Conservation (phyloP, 345 rosid species). For the Gossypium arboreum region DNA sequence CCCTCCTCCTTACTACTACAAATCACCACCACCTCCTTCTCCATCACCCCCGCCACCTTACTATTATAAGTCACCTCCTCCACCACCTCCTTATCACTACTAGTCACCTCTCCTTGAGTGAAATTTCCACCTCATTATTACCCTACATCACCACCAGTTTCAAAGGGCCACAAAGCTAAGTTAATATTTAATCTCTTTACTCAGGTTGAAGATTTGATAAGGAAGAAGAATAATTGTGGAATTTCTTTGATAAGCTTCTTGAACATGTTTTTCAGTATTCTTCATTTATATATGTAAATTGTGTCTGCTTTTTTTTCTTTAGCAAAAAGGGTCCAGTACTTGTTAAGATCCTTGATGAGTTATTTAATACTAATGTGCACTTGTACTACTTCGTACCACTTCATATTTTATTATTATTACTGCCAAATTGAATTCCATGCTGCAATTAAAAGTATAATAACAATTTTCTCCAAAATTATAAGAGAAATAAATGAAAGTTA, state of each 20-base stretch:
- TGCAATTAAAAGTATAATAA: background rate
- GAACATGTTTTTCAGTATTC: background rate
- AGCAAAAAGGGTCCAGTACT: background rate
- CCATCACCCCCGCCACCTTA: too few relatives aligned
- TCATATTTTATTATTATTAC: background rate
- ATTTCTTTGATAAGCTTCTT: too few relatives aligned
- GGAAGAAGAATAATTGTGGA: background rate
- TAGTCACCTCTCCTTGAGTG: background rate
- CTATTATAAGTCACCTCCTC: background rate
- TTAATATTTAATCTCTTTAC: background rate
- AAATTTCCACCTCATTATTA: background rate
- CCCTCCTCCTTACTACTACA: too few relatives aligned
- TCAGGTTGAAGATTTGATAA: background rate
- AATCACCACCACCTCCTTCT: background rate
- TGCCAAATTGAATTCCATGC: background rate
- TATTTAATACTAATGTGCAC: background rate
- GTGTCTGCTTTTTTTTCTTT: background rate
- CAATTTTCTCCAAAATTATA: too few relatives aligned
- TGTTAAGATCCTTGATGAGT: background rate
- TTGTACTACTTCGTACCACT: background rate
- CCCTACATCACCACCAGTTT: background rate
- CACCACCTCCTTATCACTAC: background rate
- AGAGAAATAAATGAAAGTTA: too few relatives aligned
- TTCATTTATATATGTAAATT: background rate
- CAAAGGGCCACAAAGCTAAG: background rate